Evolutionary conservation across 768 basidiomycete genomes (phyloP), one percentile per base, ranked within the genome.

Genomic region (Termitomyces sp.): DNA sequence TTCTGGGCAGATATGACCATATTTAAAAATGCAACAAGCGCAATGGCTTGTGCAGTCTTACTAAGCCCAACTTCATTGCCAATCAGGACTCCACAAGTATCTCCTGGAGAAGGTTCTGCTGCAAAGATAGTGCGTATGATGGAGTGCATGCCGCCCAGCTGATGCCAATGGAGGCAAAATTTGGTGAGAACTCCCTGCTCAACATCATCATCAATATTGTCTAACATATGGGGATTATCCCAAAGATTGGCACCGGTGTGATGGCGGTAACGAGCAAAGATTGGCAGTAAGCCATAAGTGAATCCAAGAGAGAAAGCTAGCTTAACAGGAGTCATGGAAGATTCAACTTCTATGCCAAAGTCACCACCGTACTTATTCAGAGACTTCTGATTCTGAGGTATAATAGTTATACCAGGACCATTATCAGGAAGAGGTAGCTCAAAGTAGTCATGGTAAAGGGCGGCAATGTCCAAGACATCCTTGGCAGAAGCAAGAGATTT

Each of bases 11-110:
- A 45, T 30, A 64, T 57, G 6, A 35, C 49, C 16, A 62, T 49
- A 22, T 58, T 62, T 0, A 71, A 48, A 47, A 68, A 68, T 0
- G 64, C 66, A 2, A 70, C 56, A 0, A 66, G 22, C 0, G 64
- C 33, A 2, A 65, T 44, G 0, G 67, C 47, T 40, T 66, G 67
- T 3, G 65, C 59, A 0, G 71, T 73, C 51, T 74, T 74, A 0
- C 72, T 70, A 2, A 73, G 63, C 0, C 73, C 68, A 6, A 74
- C 72, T 24, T 70, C 66, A 43, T 72, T 69, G 0, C 63, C 61
- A 20, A 71, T 36, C 4, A 70, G 65, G 1, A 63, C 53, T 0
- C 70, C 68, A 6, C 43, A 10, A 42, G 36, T 8, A 0, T 46
- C 24, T 3, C 26, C 28, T 16, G 18, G 16, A 0, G 2, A 12